These are phyloP conservation scores for Coriolopsis trogii DNA, from an alignment of 1,284 basidiomycete species.

Conservation along the genomic window DNA sequence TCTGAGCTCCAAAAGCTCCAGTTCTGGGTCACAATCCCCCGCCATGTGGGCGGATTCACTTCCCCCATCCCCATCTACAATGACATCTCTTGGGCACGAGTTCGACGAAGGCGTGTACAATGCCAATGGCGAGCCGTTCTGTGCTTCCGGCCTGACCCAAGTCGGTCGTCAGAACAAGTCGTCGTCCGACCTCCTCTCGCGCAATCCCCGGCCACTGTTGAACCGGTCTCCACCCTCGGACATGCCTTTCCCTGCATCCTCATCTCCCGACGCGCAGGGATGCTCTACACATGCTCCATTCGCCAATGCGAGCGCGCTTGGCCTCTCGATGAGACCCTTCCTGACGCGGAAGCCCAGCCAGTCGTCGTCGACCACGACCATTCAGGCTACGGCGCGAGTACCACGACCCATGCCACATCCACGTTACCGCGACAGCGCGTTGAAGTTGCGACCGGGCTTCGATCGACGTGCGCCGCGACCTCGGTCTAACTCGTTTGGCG, in stretches of 20 bases:
- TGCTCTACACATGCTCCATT: background rate
- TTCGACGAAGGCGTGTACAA: background rate
- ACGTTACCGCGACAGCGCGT: background rate
- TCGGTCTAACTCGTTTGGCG: conserved; percentile 11
- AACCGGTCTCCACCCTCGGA: background rate
- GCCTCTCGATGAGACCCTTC: conserved; percentile 1
- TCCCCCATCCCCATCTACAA: too few relatives aligned
- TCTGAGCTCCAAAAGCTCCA: too few relatives aligned
- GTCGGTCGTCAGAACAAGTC: background rate
- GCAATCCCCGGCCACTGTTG: background rate
- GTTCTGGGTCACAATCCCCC: too few relatives aligned
- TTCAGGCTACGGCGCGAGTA: too few relatives aligned
- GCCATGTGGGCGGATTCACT: too few relatives aligned
- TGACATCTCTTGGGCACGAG: too few relatives aligned
- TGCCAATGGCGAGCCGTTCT: background rate
- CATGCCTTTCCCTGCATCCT: background rate
- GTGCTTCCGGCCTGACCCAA: background rate
- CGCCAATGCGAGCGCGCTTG: background rate
- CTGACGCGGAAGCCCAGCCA: conserved; percentile 2
- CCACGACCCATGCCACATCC: background rate
- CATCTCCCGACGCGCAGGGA: too few relatives aligned
- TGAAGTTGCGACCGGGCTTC: conserved; percentile 1
- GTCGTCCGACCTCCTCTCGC: background rate
- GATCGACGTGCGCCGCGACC: conserved; percentile 7
- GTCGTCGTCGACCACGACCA: background rate